Evolutionary conservation across 1,284 basidiomycete genomes (phyloP), one percentile per base, ranked within the genome.

Genomic region (Porogramme epimiltina): DNA sequence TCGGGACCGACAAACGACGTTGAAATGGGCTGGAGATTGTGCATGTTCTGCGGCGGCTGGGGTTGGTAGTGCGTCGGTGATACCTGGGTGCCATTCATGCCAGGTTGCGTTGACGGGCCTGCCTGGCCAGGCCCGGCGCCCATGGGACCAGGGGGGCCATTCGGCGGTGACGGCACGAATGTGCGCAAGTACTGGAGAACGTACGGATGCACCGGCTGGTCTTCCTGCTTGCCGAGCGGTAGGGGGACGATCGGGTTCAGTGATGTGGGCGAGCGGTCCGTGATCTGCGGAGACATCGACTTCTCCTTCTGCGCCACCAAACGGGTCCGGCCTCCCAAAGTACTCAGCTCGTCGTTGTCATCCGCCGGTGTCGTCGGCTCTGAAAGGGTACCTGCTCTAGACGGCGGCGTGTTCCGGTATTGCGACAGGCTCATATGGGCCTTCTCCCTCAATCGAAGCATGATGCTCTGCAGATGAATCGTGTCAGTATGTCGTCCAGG

Each of bases 311-410:
- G 81, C 36, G 79, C 78, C 3, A 89, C 84, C 22, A 89, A 73
- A 2, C 88, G 81, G 9, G 87, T 89, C 65, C 78, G 81, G 3
- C 87, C 87, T 26, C 87, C 88, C 5, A 90, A 73, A 4, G 81
- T 77, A n/a, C 80, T 75, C 2, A 90, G 73, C 62, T 90, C 87
- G 62, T 90, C 87, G 47, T 86, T 75, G 39, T 84, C 84, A 54
- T 82, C 80, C 5, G 69, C 71, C 3, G 81, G 75, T 0, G 78
- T 75, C 2, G 72, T 64, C 8, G 81, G 74, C 50, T 82, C 82
- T 23, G 74, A 73, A 15, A 73, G 60, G 6, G 74, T 68, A 45
- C 66, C 61, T 40, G 78, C 76, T 20, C 79, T 73, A 9, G 71
- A 64, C 3, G 76, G 60, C 3, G 81, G 77, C 2, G 80, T 85